Conservation (phyloP, 225 moss, liverwort and hornwort genomes). For the Straminergon stramineum region DNA sequence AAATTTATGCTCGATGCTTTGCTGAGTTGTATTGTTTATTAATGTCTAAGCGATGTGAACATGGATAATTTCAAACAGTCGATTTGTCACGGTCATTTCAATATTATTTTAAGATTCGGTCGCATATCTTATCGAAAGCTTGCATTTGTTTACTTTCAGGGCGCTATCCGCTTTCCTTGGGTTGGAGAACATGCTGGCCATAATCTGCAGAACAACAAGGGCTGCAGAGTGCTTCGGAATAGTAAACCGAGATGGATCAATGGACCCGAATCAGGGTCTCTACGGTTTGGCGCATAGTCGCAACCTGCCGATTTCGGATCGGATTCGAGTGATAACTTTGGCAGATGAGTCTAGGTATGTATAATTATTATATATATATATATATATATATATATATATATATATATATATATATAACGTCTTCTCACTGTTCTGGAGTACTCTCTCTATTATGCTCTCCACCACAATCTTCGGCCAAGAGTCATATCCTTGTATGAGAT, state of each 20-base stretch:
- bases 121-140: background rate
- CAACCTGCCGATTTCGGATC: slow-evolving; percentile 5
- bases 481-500: background rate
- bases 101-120: background rate
- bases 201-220: slow-evolving; percentile 11
- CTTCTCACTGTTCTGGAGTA: background rate
- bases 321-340: slow-evolving; percentile 12
- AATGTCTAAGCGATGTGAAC: background rate
- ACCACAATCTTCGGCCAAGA: background rate
- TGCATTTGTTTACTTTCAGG: background rate
- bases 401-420: too few species aligned
- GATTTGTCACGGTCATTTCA: background rate
- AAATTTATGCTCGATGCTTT: background rate
- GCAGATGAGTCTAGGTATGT: slow-evolving; percentile 16
- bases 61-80: background rate
- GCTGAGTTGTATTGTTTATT: background rate
- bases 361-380: too few species aligned
- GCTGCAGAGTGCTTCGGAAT: slow-evolving; percentile 9
- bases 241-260: background rate
- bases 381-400: too few species aligned
- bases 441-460: background rate
- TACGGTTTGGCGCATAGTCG: slow-evolving; percentile 3
- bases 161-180: slow-evolving; percentile 20
- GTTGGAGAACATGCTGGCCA: slow-evolving; percentile 21
- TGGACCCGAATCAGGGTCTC: slow-evolving; percentile 6